Evolutionary conservation across 2,329 filamentous ascomycete species (phyloP), one percentile per base, ranked within the genome.

Genomic region (Penicillium sp.): DNA sequence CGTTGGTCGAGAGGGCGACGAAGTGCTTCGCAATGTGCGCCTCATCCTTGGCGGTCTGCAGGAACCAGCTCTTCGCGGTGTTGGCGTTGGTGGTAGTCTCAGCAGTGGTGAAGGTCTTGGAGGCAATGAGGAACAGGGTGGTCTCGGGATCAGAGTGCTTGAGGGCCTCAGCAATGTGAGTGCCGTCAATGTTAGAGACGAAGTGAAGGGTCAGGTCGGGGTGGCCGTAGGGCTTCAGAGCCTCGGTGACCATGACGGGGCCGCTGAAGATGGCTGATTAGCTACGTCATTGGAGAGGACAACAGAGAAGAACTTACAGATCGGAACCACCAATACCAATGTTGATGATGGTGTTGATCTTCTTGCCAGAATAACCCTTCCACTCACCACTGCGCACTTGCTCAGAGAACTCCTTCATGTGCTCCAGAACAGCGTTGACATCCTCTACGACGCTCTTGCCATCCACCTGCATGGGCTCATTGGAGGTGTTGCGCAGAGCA

Each of bases 141-240:
- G 94, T 97, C 83, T 99, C 95, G 51, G 94, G 94, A 78, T 99
- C 88, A 8, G 94, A 96, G 71, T 88, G 81, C 75, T 87, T 89
- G 62, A 98, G 86, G 53, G 95, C 93, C 82, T 99, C 95, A 50
- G 92, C 91, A 76, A 98, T 92, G 83, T 99, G 95, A 57, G 95
- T 99, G 68, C 95, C 95, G 76, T 99, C 95, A 75, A 99, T 98
- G 86, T 99, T 99, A 82, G 94, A 98, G 69, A 99, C 95, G 73
- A 99, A 99, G 85, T 98, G 94, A 48, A 98, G 86, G 65, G 88
- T 97, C 82, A 92, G 86, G 79, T 90, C 88, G 62, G 88, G 86
- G 76, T 92, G 89, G 51, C 91, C 91, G 78, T 99, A 99, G 75
- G 92, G 86, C 85, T 97, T 98, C 71, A 99, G 87, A 48, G 95